Base-by-base conservation (phyloP, 2,329 filamentous ascomycete species). In the Sclerotinia borealis region DNA sequence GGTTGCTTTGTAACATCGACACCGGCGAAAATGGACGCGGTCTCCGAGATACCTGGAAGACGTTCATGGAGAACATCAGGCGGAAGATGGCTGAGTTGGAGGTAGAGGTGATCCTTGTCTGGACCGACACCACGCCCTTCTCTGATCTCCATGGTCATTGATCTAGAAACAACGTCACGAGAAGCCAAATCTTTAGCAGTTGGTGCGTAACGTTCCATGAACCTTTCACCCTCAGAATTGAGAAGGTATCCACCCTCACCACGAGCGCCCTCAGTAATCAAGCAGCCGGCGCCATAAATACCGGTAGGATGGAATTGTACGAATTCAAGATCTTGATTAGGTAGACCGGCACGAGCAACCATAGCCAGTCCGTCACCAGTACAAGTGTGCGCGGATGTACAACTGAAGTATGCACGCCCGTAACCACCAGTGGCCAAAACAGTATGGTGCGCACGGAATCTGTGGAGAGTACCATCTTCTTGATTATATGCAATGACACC, bases 191-290 rank as follows among this genome's bases (percentile, higher is more conserved):
- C 79, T 66, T 80, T 80, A 0, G 79, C 79, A 19, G 78, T 80
- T 5, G 79, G 79, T 3, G 79, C 79, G 61, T 81, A 81, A n/a
- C 79, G 74, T 65, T 81, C 77, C 79, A 81, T 81, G 64, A 81
- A 81, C 27, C 78, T 74, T 65, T 81, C 79, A 54, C 79, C 79
- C 68, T 79, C 72, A 13, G 70, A 70, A 67, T 81, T 81, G n/a
- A 81, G 74, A 1, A 81, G 75, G 63, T 80, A 81, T 25, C 79
- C 79, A 41, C 79, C 79, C 72, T 81, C 79, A 36, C 79, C 79
- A 52, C 79, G 75, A 19, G 79, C 78, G 6, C 79, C 79, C 71
- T 81, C 79, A 4, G 79, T 81, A 48, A 81, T 81, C 27, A 81
- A 71, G 59, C 80, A 78, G 17, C 79, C 79, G 29, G 79, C 79